phyloP scores from a whole-genome alignment of 2,329 filamentous ascomycete genomes.

The Aspergillus persii region DNA sequence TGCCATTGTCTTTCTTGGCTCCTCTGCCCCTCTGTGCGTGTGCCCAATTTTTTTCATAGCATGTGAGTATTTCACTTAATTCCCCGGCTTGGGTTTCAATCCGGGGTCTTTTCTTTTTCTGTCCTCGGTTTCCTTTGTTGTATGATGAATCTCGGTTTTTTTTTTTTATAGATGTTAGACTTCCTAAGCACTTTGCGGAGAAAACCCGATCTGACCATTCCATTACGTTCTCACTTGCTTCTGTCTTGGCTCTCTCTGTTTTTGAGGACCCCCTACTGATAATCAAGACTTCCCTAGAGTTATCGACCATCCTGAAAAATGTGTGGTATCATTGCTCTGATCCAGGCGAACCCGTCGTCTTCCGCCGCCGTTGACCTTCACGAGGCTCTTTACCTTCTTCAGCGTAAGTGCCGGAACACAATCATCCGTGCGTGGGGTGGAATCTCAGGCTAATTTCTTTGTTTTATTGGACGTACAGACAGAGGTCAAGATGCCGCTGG shows the following conservation, averaged over 20 bases:
- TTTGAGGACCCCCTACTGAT: slow-evolving; percentile 19
- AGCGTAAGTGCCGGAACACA: slow-evolving; percentile 41
- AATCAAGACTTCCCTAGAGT: slow-evolving; percentile 21
- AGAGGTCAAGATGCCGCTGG: slow-evolving; percentile 86
- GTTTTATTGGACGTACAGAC: slow-evolving; percentile 35
- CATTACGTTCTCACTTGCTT: slow-evolving; percentile 6
- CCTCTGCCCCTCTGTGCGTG: slow-evolving; percentile 19
- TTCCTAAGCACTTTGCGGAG: slow-evolving; percentile 46
- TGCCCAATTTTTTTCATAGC: slow-evolving; percentile 9
- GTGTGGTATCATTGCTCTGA: slow-evolving; percentile 63
- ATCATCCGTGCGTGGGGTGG: background rate
- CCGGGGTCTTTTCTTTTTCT: slow-evolving; percentile 7
- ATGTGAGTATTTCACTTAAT: slow-evolving; percentile 17
- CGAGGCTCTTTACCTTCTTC: slow-evolving; percentile 69
- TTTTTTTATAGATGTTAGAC: slow-evolving; percentile 51
- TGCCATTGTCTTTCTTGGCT: slow-evolving; percentile 1
- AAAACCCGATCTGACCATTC: slow-evolving; percentile 33
- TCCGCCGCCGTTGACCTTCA: slow-evolving; percentile 63
- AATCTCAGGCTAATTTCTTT: background rate
- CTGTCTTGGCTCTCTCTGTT: slow-evolving; percentile 8
- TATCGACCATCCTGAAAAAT: slow-evolving; percentile 40
- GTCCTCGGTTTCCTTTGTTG: slow-evolving; percentile 11
- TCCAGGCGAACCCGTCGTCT: slow-evolving; percentile 56
- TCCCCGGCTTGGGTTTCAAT: slow-evolving; percentile 15
- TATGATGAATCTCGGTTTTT: slow-evolving; percentile 43